phyloP scores from a whole-genome alignment of 2,329 filamentous ascomycete genomes.

The Fusarium albosuccineum region DNA sequence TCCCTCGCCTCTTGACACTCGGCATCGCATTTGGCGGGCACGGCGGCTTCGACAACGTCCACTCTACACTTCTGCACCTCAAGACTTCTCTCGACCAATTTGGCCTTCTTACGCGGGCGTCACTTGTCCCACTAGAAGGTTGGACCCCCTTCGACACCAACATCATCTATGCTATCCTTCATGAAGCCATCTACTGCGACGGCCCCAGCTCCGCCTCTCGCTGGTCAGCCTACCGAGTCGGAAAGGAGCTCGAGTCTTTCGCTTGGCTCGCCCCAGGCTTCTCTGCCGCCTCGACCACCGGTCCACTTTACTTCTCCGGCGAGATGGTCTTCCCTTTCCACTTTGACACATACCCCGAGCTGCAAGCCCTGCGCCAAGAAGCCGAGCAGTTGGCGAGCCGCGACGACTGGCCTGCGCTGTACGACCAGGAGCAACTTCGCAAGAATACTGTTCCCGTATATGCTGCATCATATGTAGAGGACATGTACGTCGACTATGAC shows the following conservation, averaged over 20 bases:
- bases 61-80: slow-evolving; percentile 78
- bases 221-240: slow-evolving; percentile 80
- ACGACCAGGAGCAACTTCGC: slow-evolving; percentile 78
- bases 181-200: slow-evolving; percentile 90
- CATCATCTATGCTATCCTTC: slow-evolving; percentile 87
- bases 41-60: slow-evolving; percentile 81
- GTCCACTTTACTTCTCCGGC: slow-evolving; percentile 83
- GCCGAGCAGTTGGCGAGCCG: slow-evolving; percentile 78
- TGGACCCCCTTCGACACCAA: slow-evolving; percentile 78
- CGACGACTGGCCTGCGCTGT: slow-evolving; percentile 80
- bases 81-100: slow-evolving; percentile 81
- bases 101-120: slow-evolving; percentile 79
- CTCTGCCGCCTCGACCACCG: slow-evolving; percentile 47
- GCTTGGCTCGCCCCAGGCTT: slow-evolving; percentile 62
- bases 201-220: slow-evolving; percentile 71
- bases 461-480: slow-evolving; percentile 84
- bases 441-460: slow-evolving; percentile 89
- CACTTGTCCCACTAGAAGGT: slow-evolving; percentile 76
- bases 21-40: slow-evolving; percentile 85
- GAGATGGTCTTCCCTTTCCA: slow-evolving; percentile 94
- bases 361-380: slow-evolving; percentile 75
- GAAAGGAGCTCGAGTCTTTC: slow-evolving; percentile 62
- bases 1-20: slow-evolving; percentile 80
- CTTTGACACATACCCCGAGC: slow-evolving; percentile 84
- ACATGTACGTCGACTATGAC: slow-evolving; percentile 91